Percentiles rank a stretch among this genome's conserved stretches.
Evolutionary conservation across 2,329 filamentous ascomycete species (phyloP).

Genomic region (Monilinia polystroma): DNA sequence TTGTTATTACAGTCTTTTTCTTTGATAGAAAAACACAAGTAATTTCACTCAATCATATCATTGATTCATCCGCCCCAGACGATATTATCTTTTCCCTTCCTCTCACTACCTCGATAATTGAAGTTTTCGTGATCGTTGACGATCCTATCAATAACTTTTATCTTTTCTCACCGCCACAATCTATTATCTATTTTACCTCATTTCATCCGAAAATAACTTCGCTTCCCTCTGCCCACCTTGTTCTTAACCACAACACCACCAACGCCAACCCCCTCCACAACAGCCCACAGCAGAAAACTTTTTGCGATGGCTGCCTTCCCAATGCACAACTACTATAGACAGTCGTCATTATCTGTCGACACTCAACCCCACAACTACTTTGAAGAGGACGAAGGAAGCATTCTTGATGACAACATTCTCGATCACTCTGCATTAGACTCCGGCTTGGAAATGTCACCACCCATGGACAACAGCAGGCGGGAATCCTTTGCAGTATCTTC

Average conservation of each 20-base stretch:
- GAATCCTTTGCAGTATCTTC: constrained; percentile 62
- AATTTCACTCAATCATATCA: constrained; percentile 10
- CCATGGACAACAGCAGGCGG: constrained; percentile 60
- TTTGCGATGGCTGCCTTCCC: constrained; percentile 38
- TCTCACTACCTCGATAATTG: constrained; percentile 33
- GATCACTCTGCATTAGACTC: constrained; percentile 61
- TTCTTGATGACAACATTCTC: constrained; percentile 60
- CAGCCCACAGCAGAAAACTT: constrained; percentile 27
- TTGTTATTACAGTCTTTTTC: constrained; percentile 12
- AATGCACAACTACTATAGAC: constrained; percentile 40
- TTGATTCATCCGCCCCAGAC: constrained; percentile 24
- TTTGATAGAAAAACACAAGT: constrained; percentile 22
- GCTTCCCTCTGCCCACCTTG: constrained; percentile 29
- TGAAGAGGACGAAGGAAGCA: constrained; percentile 59
- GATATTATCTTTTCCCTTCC: constrained; percentile 25
- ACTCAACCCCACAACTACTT: constrained; percentile 51
- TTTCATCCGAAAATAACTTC: constrained; percentile 28
- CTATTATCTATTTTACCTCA: constrained; percentile 27
- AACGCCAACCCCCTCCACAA: constrained; percentile 21
- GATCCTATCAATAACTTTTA: constrained; percentile 27
- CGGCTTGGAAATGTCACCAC: constrained; percentile 61
- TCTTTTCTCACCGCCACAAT: constrained; percentile 27
- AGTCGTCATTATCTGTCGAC: constrained; percentile 39
- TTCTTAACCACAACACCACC: constrained; percentile 21
- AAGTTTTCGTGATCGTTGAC: constrained; percentile 25